Evolutionary conservation across 2,329 filamentous ascomycete genomes (phyloP).

Genomic region (Talaromyces sp.): DNA sequence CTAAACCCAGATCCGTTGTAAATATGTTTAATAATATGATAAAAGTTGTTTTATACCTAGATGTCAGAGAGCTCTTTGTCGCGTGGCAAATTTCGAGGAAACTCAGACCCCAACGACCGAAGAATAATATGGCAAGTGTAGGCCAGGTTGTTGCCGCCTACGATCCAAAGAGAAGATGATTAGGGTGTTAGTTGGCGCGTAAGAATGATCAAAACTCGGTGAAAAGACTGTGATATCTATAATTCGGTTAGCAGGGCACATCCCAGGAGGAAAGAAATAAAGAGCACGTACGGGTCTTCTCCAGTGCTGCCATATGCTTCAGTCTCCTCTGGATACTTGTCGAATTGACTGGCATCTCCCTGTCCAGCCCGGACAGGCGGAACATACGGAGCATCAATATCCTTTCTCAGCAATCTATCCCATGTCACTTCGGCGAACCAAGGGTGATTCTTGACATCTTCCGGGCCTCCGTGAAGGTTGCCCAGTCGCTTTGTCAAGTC

Average conservation of each 20-base stretch:
- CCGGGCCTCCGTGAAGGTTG: conserved; percentile 83
- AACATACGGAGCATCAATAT: conserved; percentile 97
- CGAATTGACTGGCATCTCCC: conserved; percentile 94
- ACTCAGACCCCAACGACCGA: neutral
- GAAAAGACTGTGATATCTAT: conserved; percentile 69
- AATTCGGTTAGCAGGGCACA: neutral
- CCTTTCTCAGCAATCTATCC: conserved; percentile 89
- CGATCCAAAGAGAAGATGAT: no score
- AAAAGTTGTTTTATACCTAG: neutral
- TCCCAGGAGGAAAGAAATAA: no score
- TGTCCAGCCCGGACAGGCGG: conserved; percentile 90
- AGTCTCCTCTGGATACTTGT: conserved; percentile 94
- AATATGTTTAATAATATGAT: neutral
- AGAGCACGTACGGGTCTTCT: conserved; percentile 73
- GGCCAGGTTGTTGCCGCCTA: neutral
- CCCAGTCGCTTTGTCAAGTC: conserved; percentile 93
- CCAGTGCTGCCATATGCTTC: conserved; percentile 80
- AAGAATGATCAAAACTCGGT: conserved; percentile 53
- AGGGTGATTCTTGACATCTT: conserved; percentile 89
- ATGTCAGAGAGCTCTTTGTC: neutral
- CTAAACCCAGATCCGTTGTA: neutral
- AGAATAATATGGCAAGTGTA: neutral
- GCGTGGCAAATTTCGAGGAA: no score
- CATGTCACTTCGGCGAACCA: conserved; percentile 99
- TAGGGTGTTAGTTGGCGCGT: neutral